Evolutionary conservation across 108 stramenopile species (phyloP), one percentile per base, ranked within the genome.

Genomic region (Cyclostephanos tholiformis): DNA sequence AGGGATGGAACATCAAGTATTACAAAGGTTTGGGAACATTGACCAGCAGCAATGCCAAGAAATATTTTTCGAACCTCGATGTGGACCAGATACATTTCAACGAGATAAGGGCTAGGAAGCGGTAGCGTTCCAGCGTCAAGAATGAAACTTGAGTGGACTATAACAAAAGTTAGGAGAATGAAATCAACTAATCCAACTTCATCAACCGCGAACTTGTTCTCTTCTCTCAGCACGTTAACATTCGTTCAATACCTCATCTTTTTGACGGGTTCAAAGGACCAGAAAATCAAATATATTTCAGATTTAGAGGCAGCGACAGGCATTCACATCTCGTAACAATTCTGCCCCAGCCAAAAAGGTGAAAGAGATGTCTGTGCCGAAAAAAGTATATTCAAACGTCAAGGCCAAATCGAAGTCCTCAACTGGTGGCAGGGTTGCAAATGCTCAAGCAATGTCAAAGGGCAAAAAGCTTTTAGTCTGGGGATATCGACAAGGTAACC

Each of bases 11-110:
- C 10, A 95, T 93, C 84, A 94, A 94, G 89, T 99, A 99, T 84
- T 99, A 99, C 86, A 99, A 99, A 86, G 98, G 98, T 79, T 84
- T 99, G 36, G 98, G 99, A 63, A 99, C 99, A 2, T 96, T 94
- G 20, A 98, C 97, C 10, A 85, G 94, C 32, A 83, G 88, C 46
- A 98, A 99, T 77, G 74, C 82, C 13, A 93, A 92, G 63, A 91
- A 91, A 66, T 95, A 93, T 65, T 93, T 92, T 72, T 84, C 88
- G 5, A 86, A 93, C 52, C 76, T 93, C 41, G 87, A 88, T 30
- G 68, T 78, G n/a, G 92, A 95, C 51, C 89, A 93, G 64, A 78
- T 93, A 63, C 71, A 72, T 39, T 95, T 93, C 69, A 82, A 72
- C 27, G 59, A 71, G 59, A 70, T 94, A 36, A 85, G 83, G 39